Conservation (phyloP, 2,329 filamentous ascomycete species). For the Alternaria ethzedia region DNA sequence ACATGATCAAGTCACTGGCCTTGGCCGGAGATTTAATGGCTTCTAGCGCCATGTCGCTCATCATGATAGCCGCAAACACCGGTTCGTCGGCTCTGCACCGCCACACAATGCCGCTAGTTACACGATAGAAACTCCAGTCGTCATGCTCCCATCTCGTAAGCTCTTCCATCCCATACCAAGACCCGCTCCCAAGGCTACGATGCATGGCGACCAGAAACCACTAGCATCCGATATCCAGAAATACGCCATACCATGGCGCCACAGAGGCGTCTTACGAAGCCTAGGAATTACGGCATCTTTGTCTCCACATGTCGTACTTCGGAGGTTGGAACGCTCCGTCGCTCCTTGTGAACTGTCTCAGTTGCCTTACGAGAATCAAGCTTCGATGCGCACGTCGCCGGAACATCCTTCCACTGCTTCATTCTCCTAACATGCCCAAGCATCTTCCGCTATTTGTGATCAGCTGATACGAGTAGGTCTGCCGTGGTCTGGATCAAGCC, state of each 20-base stretch:
- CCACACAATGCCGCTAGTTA: conserved; percentile 22
- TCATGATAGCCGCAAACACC: conserved; percentile 25
- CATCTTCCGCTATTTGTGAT: background rate
- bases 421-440: background rate
- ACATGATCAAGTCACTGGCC: conserved; percentile 14
- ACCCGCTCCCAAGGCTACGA: conserved; percentile 18
- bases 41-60: conserved; percentile 37
- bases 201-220: conserved; percentile 4
- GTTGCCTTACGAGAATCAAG: conserved; percentile 17
- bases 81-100: conserved; percentile 13
- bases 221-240: conserved; percentile 5
- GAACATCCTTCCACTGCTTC: background rate
- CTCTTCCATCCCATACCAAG: background rate
- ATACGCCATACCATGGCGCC: conserved; percentile 13
- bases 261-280: background rate
- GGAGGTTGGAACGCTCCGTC: background rate
- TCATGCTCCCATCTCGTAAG: background rate
- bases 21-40: conserved; percentile 22
- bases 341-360: conserved; percentile 17
- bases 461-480: background rate
- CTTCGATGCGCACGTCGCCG: background rate
- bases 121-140: background rate
- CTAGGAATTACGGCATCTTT: background rate
- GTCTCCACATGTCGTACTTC: background rate
- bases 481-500: background rate